Base-by-base conservation (phyloP, 495 filamentous ascomycete genomes). In the Saxispiralis lemnorum region DNA sequence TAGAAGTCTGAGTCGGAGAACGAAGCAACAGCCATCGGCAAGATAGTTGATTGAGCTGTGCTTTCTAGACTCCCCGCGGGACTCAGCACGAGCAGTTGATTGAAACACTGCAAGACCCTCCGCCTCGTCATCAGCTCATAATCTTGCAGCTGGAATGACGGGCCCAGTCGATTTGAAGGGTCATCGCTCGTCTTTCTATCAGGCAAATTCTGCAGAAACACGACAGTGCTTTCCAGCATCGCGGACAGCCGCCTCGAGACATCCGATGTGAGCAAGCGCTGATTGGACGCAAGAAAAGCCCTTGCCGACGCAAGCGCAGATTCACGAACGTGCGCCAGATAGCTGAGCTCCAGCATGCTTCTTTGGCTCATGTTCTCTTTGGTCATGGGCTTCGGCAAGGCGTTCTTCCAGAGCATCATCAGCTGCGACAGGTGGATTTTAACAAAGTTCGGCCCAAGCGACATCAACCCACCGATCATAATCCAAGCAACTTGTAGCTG, bases 401-500 rank as follows among this genome's bases (percentile, higher is more conserved):
- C 87, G 62, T 94, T 96, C 59, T 93, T 94, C 89, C 89, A 99
- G 11, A 99, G 68, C n/a, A 96, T 62, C 41, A 96, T 76, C 36
- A 99, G 65, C 59, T 96, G 89, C 2, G 88, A 88, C 15, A 99
- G 69, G 64, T 96, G 89, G 33, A 94, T 96, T 62, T 99, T 99
- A 60, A 96, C 88, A 58, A 99, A 99, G 57, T 93, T 95, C 5
- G 92, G 92, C 0, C 89, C 89, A 1, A 96, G 68, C 6, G 87
- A 82, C 92, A 96, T 96, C 18, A 99, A 63, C 0, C 89, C 89
- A 30, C 89, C 89, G 44, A 99, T 92, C 41, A 99, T 61, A 35
- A 93, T 93, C 89, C 89, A 99, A 15, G 89, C 88, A 5, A 96
- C 86, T 52, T 99, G 89, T 31, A 99, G 85, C 56, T 99, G 89